Base-by-base conservation (phyloP, 805 yeast species). In the Monosporozyma aerobia region DNA sequence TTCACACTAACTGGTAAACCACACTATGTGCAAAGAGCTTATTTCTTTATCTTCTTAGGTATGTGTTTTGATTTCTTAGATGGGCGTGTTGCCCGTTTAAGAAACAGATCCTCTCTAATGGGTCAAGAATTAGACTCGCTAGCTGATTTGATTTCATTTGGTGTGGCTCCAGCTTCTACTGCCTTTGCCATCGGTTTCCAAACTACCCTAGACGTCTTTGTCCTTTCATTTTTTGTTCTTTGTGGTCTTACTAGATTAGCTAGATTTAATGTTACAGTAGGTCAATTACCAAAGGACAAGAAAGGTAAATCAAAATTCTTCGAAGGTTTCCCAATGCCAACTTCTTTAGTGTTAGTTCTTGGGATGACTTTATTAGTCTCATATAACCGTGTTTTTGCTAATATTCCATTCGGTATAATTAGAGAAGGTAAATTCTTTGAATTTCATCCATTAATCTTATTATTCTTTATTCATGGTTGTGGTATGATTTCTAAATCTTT, bases 41-140 rank as follows among this genome's bases (percentile, higher is more conserved):
- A 90, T 72, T 82, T 85, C 58, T 89, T 87, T 71, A 88, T 90
- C 45, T 77, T 87, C n/a, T 74, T 92, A 59, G 99, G 99, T 5
- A 79, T 92, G 63, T 89, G 94, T 67, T 92, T 92, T 69, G 99
- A 92, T 69, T 90, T 94, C 68, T 87, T 94, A 68, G 99, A 94
- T 68, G 99, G 99, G 37, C 82, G 95, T 62, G 99, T 92, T 7
- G 99, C 99, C 3, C 80, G 99, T 64, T 78, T 94, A 73, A 81
- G 97, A 72, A 86, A 90, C 68, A 89, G 90, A 73, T 80, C 95
- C 2, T 85, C 95, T 11, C 77, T 94, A 52, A 87, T 94, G 87
- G 99, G 99, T 55, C 98, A 94, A 71, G 99, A 94, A 72, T 79
- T 94, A 63, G 99, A 94, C 67, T 90, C 97, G 1, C 77, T 94